Evolutionary conservation across 768 basidiomycete genomes (phyloP).

Genomic region (Kwoniella botswanensis): DNA sequence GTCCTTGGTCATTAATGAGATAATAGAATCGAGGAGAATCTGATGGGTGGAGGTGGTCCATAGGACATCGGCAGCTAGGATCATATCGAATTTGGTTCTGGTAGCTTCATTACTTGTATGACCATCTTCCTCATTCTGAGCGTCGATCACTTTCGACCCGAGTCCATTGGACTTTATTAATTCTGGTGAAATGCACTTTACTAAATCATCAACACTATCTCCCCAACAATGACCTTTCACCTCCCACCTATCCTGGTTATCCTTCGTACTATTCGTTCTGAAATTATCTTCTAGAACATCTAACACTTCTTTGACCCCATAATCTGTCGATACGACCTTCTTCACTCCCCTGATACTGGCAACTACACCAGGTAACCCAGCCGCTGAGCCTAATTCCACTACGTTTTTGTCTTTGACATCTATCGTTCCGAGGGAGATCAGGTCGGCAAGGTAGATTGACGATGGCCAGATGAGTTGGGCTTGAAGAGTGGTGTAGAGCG

Average conservation of each 20-base stretch:
- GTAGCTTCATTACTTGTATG: no score
- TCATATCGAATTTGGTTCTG: conserved; percentile 40
- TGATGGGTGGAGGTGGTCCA: conserved; percentile 53
- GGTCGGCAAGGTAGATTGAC: conserved; percentile 49
- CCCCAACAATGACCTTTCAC: conserved; percentile 55
- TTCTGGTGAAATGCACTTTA: conserved; percentile 1
- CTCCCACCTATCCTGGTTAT: conserved; percentile 26
- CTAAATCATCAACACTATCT: conserved; percentile 16
- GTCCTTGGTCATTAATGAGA: conserved; percentile 25
- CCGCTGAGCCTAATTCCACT: conserved; percentile 54
- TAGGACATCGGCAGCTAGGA: conserved; percentile 54
- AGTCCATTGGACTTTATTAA: not conserved
- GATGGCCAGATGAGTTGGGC: conserved; percentile 54
- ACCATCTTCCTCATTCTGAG: no score
- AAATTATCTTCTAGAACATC: conserved; percentile 37
- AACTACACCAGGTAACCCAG: conserved; percentile 50
- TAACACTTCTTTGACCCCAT: conserved; percentile 43
- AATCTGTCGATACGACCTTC: conserved; percentile 49
- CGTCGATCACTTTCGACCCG: not conserved
- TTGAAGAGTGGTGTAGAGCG: conserved; percentile 50
- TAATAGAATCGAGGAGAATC: conserved; percentile 46
- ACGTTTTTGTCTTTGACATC: conserved; percentile 23
- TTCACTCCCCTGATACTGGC: conserved; percentile 21
- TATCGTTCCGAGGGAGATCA: conserved; percentile 27
- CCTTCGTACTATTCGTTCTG: not conserved